Evolutionary conservation across 2,329 filamentous ascomycete species (phyloP).

Genomic region (Gremmenia infestans): DNA sequence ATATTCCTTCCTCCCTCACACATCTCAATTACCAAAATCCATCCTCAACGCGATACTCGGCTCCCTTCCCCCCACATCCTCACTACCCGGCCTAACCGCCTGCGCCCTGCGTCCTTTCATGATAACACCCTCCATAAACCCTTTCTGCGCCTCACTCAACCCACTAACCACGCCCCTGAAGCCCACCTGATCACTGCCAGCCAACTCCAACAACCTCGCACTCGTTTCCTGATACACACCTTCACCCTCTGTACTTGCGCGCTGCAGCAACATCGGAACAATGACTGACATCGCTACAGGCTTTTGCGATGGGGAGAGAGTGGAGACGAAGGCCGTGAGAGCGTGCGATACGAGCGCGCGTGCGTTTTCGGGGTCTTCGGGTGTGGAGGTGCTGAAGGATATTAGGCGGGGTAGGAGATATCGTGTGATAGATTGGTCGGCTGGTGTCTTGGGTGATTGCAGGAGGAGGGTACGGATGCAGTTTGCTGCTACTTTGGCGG

Average conservation of each 20-base stretch:
- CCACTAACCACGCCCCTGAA: slow-evolving; percentile 72
- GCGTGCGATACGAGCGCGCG: slow-evolving; percentile 67
- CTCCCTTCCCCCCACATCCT: slow-evolving; percentile 45
- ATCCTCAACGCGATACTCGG: slow-evolving; percentile 93
- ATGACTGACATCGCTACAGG: slow-evolving; percentile 68
- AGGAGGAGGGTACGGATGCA: slow-evolving; percentile 83
- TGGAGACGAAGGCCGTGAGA: slow-evolving; percentile 65
- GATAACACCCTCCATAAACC: slow-evolving; percentile 77
- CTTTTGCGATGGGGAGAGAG: slow-evolving; percentile 41
- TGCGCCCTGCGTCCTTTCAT: slow-evolving; percentile 52
- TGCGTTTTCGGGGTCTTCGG: slow-evolving; percentile 75
- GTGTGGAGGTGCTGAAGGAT: slow-evolving; percentile 64
- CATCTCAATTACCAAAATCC: slow-evolving; percentile 64
- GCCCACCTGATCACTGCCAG: slow-evolving; percentile 63
- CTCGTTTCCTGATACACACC: slow-evolving; percentile 66
- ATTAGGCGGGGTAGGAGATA: slow-evolving; percentile 72
- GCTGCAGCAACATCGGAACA: slow-evolving; percentile 68
- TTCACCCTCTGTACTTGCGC: slow-evolving; percentile 61
- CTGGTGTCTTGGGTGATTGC: slow-evolving; percentile 53
- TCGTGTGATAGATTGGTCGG: slow-evolving; percentile 69
- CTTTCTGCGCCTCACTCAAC: slow-evolving; percentile 65
- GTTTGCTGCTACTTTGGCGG: slow-evolving; percentile 82
- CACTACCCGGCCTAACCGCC: slow-evolving; percentile 36
- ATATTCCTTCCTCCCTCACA: neutral
- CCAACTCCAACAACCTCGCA: slow-evolving; percentile 71